phyloP scores from a whole-genome alignment of 345 rosid species.

The Salix brachista region DNA sequence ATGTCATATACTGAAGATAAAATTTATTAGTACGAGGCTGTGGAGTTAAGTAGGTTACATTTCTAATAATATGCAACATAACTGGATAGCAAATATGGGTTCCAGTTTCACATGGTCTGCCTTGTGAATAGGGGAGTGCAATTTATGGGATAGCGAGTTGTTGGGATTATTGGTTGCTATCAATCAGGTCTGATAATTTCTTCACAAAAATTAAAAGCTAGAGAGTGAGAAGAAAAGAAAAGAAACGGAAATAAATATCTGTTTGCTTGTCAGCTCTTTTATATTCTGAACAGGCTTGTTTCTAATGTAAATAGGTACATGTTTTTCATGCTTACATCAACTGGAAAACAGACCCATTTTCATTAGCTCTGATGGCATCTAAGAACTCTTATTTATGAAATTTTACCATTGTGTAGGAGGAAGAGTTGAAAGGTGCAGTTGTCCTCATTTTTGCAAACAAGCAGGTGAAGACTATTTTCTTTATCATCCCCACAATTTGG shows the following conservation, averaged over 20 bases:
- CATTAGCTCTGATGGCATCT: not conserved
- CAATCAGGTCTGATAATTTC: not conserved
- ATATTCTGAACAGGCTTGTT: not conserved
- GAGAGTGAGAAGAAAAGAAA: not conserved
- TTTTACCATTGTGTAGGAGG: constrained; percentile 33
- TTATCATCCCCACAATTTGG: not conserved
- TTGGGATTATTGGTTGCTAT: not conserved
- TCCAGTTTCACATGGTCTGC: not conserved
- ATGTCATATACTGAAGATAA: not conserved
- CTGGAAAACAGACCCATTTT: not conserved
- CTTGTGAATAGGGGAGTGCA: not conserved
- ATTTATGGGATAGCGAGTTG: not conserved
- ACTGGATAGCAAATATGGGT: not conserved
- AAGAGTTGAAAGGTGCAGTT: constrained; percentile 49
- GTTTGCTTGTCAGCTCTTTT: not conserved
- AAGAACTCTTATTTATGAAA: not conserved
- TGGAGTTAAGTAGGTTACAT: not conserved
- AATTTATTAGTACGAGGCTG: not conserved
- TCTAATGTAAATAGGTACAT: not conserved
- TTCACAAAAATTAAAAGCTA: not conserved
- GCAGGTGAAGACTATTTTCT: constrained; percentile 34
- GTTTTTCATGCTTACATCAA: not conserved
- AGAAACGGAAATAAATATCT: not conserved
- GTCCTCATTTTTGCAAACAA: constrained; percentile 57
- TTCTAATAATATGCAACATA: not conserved